Conservation (phyloP, 1,139 yeast species). For the Insectozyma bohioensis region DNA sequence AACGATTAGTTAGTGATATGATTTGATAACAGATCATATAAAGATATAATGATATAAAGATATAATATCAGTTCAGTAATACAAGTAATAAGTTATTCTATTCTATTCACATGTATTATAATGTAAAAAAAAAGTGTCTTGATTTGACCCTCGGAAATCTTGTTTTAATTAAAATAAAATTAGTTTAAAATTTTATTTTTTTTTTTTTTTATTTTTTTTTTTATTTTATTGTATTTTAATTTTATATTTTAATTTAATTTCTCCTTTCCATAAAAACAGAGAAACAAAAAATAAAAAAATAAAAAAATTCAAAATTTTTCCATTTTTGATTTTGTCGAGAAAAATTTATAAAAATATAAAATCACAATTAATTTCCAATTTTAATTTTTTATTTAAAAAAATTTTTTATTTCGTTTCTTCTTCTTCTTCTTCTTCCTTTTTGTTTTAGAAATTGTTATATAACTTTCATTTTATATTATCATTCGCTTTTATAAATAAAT, state of each 20-base stretch:
- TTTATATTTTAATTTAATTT: background rate
- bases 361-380: conserved; percentile 3
- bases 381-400: conserved; percentile 2
- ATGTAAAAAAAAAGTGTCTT: too few species aligned
- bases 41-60: too few species aligned
- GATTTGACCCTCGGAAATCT: too few species aligned
- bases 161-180: too few species aligned
- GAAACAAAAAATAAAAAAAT: background rate
- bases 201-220: background rate
- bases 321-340: conserved; percentile 1
- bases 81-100: too few species aligned
- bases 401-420: conserved; percentile 1
- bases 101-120: too few species aligned
- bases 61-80: too few species aligned
- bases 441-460: conserved; percentile 1
- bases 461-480: conserved; percentile 4
- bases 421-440: conserved; percentile 2
- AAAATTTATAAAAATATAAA: too few species aligned
- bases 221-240: too few species aligned
- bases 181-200: too few species aligned
- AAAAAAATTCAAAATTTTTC: background rate
- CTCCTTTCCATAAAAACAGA: background rate
- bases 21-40: too few species aligned
- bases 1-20: too few species aligned
- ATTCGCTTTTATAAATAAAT: conserved; percentile 3